Base-by-base conservation (phyloP, 2,329 filamentous ascomycete genomes). In the Neonectria hederae region DNA sequence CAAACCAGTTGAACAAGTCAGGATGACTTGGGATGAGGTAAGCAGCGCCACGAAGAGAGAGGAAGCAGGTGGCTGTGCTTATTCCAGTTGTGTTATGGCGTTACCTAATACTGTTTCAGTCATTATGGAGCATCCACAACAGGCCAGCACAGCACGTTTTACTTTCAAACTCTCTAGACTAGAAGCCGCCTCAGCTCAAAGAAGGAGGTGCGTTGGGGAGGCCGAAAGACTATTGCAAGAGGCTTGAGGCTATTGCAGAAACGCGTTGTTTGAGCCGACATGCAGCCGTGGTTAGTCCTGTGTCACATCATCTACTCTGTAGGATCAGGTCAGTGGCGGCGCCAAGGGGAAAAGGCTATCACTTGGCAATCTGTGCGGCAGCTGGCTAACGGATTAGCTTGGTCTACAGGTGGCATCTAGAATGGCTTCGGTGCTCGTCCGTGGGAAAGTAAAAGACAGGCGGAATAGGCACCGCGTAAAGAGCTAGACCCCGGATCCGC, bases 11-110 rank as follows among this genome's bases (percentile, higher is more conserved):
- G 48, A 46, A 48, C 38, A 56, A 56, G 38, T 7, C 22, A 19
- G 26, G 42, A 45, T 32, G 45, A 42, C 38, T 2, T 52, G 7
- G 3, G 8, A 52, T 62, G 54, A 62, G 11, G 53, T 62, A 62
- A 62, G 45, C 52, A 13, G 24, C 32, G 53, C 53, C 53, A 54
- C 38, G 19, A 22, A 17, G 22, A 2, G 8, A 8, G 10, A 32
- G 8, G 35, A 38, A 7, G 14, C 14, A 38, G 43, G 26, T 30
- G 46, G 46, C 45, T 14, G 45, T 28, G 24, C 45, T n/a, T 48
- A 10, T 19, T 48, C 4, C 2, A 24, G 14, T n/a, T 10, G 28
- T 30, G 28, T 30, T 10, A 10, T 9, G 28, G 28, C 9, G 14
- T 30, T 49, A 30, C 46, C 17, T 30, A 49, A 49, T 19, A 9